A percentile compares a stretch with the other conserved stretches of the same genome.
Evolutionary conservation across 345 rosid species (phyloP).

Genomic region (Salix suchowensis): DNA sequence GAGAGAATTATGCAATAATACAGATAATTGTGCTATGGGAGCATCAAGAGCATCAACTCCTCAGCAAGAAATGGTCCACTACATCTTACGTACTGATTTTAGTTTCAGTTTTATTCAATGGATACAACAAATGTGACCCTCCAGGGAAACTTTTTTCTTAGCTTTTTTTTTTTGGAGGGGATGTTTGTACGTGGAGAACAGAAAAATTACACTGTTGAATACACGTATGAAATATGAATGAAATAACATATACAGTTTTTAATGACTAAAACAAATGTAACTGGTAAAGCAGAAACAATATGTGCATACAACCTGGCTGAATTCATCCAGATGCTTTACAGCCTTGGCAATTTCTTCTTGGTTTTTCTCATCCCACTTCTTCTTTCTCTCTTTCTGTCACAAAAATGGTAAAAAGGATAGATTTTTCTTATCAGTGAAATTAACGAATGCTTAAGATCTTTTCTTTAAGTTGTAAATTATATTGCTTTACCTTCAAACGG

Average conservation of each 20-base stretch:
- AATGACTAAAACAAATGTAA: not conserved
- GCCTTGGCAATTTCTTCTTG: constrained; percentile 85
- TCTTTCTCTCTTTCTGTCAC: constrained; percentile 71
- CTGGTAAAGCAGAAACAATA: constrained; percentile 12
- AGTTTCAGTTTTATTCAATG: not conserved
- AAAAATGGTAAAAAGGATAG: not conserved
- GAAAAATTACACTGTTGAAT: not conserved
- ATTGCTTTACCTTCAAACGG: constrained; percentile 62
- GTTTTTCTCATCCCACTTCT: constrained; percentile 81
- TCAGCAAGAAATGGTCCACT: not conserved
- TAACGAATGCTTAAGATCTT: not conserved
- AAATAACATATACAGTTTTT: not conserved
- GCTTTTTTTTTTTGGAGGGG: not conserved
- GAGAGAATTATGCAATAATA: constrained; percentile 12
- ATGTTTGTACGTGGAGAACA: not conserved
- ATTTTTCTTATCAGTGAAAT: not conserved
- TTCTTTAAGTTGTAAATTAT: not conserved
- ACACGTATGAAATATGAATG: not conserved
- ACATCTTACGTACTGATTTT: constrained; percentile 4
- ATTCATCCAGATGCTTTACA: constrained; percentile 66
- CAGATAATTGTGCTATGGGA: not conserved
- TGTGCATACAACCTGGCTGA: constrained; percentile 58
- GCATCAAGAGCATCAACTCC: not conserved
- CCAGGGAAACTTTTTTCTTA: not conserved
- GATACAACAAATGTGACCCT: not conserved